phyloP scores from a whole-genome alignment of 2,329 filamentous ascomycete species.

The Aspergillus aculeatinus region DNA sequence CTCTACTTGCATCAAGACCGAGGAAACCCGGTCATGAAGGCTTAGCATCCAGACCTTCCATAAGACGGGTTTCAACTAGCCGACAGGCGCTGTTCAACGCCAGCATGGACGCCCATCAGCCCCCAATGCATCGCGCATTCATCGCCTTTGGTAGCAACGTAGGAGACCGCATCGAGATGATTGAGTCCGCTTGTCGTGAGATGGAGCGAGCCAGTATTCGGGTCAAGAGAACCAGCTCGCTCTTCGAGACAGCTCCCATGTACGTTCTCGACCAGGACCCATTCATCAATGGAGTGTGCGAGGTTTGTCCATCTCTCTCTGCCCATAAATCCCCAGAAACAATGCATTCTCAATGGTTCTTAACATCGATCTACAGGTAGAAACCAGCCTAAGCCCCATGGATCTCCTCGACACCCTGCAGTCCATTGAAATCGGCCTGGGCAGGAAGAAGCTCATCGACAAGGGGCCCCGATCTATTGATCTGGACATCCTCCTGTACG shows the following conservation, averaged over 20 bases:
- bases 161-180: slow-evolving; percentile 78
- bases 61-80: slow-evolving; percentile 15
- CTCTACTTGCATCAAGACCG: neutral
- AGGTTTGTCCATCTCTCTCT: slow-evolving; percentile 58
- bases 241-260: slow-evolving; percentile 97
- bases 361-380: slow-evolving; percentile 58
- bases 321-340: neutral
- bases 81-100: slow-evolving; percentile 12
- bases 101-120: slow-evolving; percentile 20
- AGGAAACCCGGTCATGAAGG: slow-evolving; percentile 9
- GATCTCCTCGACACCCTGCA: slow-evolving; percentile 78
- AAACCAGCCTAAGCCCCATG: slow-evolving; percentile 73
- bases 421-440: slow-evolving; percentile 75
- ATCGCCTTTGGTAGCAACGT: slow-evolving; percentile 92
- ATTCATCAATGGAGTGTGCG: slow-evolving; percentile 90
- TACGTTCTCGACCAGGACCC: slow-evolving; percentile 85
- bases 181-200: slow-evolving; percentile 76
- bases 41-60: neutral
- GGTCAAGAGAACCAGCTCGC: slow-evolving; percentile 75
- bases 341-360: slow-evolving; percentile 4
- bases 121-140: slow-evolving; percentile 57
- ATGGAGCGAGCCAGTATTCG: slow-evolving; percentile 73
- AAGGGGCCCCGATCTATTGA: slow-evolving; percentile 96
- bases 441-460: slow-evolving; percentile 79
- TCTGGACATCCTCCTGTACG: slow-evolving; percentile 86